Base-by-base conservation (phyloP, 1,139 yeast genomes). In the Nakaseomyces bracarensis region DNA sequence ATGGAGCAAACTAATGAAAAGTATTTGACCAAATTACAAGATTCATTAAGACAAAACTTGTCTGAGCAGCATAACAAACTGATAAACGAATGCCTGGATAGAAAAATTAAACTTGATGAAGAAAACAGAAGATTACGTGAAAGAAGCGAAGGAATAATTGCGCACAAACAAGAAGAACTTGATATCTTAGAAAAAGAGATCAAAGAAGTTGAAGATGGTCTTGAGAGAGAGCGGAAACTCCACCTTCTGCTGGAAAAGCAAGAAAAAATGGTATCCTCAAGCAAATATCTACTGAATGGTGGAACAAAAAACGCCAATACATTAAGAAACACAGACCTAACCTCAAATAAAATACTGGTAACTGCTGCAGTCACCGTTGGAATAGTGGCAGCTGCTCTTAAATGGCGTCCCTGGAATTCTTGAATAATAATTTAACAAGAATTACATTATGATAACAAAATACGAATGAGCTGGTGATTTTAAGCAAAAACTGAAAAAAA, bases 211-310 rank as follows among this genome's bases (percentile, higher is more conserved):
- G 57, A 57, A 20, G 52, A 58, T 3, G 53, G 60, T 34, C 37
- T 59, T 16, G 62, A 63, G 35, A 62, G 55, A 3, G 61, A 62
- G 29, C 52, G 52, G 11, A 51, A 51, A 21, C 54, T 59, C 40
- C 52, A 57, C 15, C 35, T 6, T 25, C 41, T 11, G 34, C 37
- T 9, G 45, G 45, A 23, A 41, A 38, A 23, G 38, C 31, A 14
- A 38, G 25, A 23, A 35, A 33, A 19, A 22, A 43, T 6, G 38
- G 27, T 21, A 41, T 34, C 34, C 39, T 23, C 18, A 43, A 42
- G 33, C 15, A 43, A 14, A 42, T 45, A 23, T 41, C 40, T 15
- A 38, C 45, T 25, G 43, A 45, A 10, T 23, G 47, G 26, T 20
- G n/a, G n/a, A 33, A 21, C 36, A 9, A 33, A 21, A 13, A n/a